Conservation (phyloP, 2,329 filamentous ascomycete species). For the Ceratocystis huliohia region DNA sequence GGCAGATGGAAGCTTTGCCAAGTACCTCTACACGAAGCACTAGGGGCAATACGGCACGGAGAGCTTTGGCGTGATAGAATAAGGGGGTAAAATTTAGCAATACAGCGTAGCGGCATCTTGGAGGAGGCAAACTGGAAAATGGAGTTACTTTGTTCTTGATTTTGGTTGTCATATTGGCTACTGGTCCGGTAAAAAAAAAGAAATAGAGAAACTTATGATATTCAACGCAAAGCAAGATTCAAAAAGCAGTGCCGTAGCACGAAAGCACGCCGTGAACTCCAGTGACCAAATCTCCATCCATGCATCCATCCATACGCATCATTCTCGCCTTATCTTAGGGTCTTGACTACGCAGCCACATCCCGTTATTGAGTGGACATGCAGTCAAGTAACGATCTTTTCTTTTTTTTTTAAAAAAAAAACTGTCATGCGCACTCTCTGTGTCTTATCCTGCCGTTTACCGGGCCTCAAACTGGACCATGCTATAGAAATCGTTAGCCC, state of each 20-base stretch:
- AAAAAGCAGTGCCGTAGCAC: not conserved
- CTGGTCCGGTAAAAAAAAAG: not conserved
- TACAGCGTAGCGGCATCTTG: not conserved
- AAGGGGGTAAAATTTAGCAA: not conserved
- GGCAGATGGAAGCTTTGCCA: constrained; percentile 49
- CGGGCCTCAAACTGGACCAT: constrained; percentile 99
- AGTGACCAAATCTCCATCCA: not conserved
- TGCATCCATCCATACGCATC: not conserved
- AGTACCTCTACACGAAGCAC: constrained; percentile 41
- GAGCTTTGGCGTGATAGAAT: not conserved
- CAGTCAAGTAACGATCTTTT: not conserved
- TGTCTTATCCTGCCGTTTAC: constrained; percentile 30
- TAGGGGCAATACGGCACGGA: constrained; percentile 18
- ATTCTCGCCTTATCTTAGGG: constrained; percentile 1
- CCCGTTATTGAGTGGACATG: not conserved
- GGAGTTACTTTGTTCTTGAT: not conserved
- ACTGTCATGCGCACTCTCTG: not conserved
- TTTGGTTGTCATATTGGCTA: not conserved
- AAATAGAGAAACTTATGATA: constrained; percentile 3
- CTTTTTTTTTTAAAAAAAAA: not conserved
- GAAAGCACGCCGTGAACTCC: constrained; percentile 5
- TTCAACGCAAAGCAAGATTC: constrained; percentile 7
- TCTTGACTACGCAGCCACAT: not conserved
- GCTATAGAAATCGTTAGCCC: constrained; percentile 35
- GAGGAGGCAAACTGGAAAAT: not conserved